Evolutionary conservation across 1,284 basidiomycete species (phyloP), one percentile per base, ranked within the genome.

Genomic region (Sporisorium scitamineum): DNA sequence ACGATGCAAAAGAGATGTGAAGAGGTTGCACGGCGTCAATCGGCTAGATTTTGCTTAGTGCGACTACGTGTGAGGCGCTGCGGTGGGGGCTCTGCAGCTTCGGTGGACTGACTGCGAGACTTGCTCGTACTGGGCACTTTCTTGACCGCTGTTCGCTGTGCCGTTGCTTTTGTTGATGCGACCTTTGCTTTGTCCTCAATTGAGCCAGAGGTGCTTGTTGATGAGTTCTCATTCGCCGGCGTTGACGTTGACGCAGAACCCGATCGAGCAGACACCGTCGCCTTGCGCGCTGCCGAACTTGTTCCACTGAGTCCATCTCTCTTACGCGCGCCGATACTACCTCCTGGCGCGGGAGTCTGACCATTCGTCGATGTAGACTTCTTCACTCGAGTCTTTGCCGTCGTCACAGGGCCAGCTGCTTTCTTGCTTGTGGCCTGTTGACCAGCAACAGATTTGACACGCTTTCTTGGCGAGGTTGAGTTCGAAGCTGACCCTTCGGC

Each of bases 31-130:
- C 24, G 9, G 22, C 22, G 18, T 68, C 57, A 73, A 7, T 56
- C 65, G 22, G 47, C 54, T 13, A 74, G 55, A 14, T 75, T 63
- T 37, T 75, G 62, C 22, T 61, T 70, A 32, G 66, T 75, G 37
- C 67, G 66, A 44, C 68, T 75, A 13, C 72, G 61, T 10, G 67
- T 75, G 14, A 70, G 50, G 41, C 68, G 61, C 32, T 65, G 58
- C 26, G 59, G 55, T n/a, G 37, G 37, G 5, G 62, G 62, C 50
- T 61, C 59, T 5, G 47, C 24, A 11, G 50, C 47, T 20, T 63
- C 57, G 26, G 34, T 52, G 7, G 47, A 54, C 14, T 45, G 34
- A 55, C 69, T 52, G 16, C 69, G 50, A 41, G 61, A 18, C 16
- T 54, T 61, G 32, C 24, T 65, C 18, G 42, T 27, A 9, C 18